Evolutionary conservation across 164 flowering plant genomes (phyloP).

Genomic region (Sedum album): DNA sequence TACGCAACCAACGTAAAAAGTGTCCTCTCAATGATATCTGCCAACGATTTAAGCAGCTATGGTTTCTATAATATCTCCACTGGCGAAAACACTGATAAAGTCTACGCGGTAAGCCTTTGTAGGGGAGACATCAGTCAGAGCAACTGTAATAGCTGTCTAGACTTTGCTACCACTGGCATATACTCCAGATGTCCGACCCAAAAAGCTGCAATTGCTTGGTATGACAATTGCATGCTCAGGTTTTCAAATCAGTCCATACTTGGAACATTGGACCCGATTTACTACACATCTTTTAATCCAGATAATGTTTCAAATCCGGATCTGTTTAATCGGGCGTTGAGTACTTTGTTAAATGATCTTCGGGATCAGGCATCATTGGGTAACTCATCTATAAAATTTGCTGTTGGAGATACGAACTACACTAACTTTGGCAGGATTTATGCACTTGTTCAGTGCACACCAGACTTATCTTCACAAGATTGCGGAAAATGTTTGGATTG

Average conservation of each 20-base stretch:
- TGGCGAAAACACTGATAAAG: constrained; percentile 19
- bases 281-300: background rate
- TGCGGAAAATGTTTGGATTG: constrained; percentile 12
- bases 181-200: background rate
- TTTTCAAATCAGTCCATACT: background rate
- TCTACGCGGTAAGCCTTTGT: constrained; percentile 23
- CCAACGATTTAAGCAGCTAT: constrained; percentile 9
- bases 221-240: constrained; percentile 4
- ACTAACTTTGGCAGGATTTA: constrained; percentile 1
- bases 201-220: too few relatives aligned
- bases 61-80: constrained; percentile 25
- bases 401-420: background rate
- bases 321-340: background rate
- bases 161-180: background rate
- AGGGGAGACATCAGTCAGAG: constrained; percentile 21
- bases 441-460: constrained; percentile 11
- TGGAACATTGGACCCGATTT: background rate
- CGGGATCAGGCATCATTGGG: background rate
- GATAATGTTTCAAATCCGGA: background rate
- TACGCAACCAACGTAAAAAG: background rate
- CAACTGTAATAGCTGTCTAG: constrained; percentile 18
- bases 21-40: background rate
- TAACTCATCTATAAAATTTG: background rate
- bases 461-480: constrained; percentile 11
- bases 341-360: background rate